These are phyloP conservation scores for Leccinum olivaceopallidum DNA, from an alignment of 768 basidiomycete genomes.

Conservation along the genomic window DNA sequence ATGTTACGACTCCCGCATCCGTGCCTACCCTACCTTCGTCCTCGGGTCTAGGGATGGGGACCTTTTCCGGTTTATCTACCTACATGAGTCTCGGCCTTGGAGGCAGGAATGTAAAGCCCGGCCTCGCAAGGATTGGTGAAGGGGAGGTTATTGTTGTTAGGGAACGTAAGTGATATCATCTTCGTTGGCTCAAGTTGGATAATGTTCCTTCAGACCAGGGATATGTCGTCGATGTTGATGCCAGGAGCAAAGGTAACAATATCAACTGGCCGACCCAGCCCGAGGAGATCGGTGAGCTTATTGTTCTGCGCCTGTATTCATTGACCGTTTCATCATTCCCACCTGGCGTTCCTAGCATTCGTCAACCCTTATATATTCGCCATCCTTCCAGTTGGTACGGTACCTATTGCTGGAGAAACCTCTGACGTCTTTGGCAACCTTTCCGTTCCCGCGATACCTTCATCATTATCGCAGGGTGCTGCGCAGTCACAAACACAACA, in stretches of 20 bases:
- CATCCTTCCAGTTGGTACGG: slow-evolving; percentile 67
- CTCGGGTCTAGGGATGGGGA: slow-evolving; percentile 53
- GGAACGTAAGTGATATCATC: slow-evolving; percentile 60
- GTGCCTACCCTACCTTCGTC: slow-evolving; percentile 34
- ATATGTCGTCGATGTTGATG: slow-evolving; percentile 61
- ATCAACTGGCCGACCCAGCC: slow-evolving; percentile 81
- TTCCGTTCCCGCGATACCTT: slow-evolving; percentile 11
- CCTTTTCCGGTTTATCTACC: slow-evolving; percentile 71
- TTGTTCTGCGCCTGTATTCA: slow-evolving; percentile 35
- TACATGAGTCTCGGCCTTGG: slow-evolving; percentile 86
- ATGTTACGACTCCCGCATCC: slow-evolving; percentile 49
- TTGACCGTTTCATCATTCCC: slow-evolving; percentile 65
- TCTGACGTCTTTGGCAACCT: slow-evolving; percentile 19
- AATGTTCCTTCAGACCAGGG: slow-evolving; percentile 55
- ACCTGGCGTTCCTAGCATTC: slow-evolving; percentile 50
- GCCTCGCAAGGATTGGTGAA: slow-evolving; percentile 52
- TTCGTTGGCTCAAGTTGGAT: slow-evolving; percentile 3
- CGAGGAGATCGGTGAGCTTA: slow-evolving; percentile 67
- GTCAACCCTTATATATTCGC: slow-evolving; percentile 79
- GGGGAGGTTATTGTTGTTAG: slow-evolving; percentile 71
- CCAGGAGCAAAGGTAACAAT: slow-evolving; percentile 47
- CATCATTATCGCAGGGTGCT: slow-evolving; percentile 20
- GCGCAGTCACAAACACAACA: slow-evolving; percentile 28
- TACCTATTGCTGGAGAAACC: slow-evolving; percentile 36
- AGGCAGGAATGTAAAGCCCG: slow-evolving; percentile 64